Base-by-base conservation (phyloP, 345 rosid genomes). In the Anastatica hierochuntica region DNA sequence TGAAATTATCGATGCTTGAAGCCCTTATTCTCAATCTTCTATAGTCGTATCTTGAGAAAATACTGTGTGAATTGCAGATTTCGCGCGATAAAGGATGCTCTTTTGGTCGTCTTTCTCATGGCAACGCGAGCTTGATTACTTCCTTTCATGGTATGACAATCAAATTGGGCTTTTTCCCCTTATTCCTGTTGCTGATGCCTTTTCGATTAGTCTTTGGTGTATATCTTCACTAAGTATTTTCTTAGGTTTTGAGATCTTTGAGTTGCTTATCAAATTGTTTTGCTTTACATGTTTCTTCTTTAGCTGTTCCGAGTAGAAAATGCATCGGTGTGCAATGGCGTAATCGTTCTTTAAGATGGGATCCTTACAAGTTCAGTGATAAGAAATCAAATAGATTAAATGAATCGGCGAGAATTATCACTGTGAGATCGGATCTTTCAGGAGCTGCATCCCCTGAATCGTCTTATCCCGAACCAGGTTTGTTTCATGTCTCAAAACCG, bases 371-470 rank as follows among this genome's bases (percentile, higher is more conserved):
- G 50, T 26, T 36, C 7, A 38, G 23, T 72, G 65, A 44, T 35
- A 63, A 47, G 62, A 76, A 61, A 23, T 63, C 69, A 37, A 2
- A 21, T 21, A 21, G 24, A 21, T 21, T 21, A 21, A 2, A 2
- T 21, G 24, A 21, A 21, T 21, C 5, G 5, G 24, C 24, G 5
- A 21, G 24, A 21, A 18, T 6, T 18, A 13, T 72, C 9, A 61
- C 69, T 27, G 80, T 47, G 2, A 82, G 77, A 77, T 80, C 86
- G 49, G 80, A 80, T 73, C 65, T 84, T 64, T 83, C 83, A 12
- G 84, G 81, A 58, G 35, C 62, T 66, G 88, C 87, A 31, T 62
- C 40, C 27, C 60, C 90, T 24, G 80, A 73, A 23, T 63, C 79
- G 29, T 48, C 74, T 27, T 19, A 51, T 72, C 74, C 73, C 2